phyloP scores from a whole-genome alignment of 2,329 filamentous ascomycete species.

The Colletotrichum camelliae region DNA sequence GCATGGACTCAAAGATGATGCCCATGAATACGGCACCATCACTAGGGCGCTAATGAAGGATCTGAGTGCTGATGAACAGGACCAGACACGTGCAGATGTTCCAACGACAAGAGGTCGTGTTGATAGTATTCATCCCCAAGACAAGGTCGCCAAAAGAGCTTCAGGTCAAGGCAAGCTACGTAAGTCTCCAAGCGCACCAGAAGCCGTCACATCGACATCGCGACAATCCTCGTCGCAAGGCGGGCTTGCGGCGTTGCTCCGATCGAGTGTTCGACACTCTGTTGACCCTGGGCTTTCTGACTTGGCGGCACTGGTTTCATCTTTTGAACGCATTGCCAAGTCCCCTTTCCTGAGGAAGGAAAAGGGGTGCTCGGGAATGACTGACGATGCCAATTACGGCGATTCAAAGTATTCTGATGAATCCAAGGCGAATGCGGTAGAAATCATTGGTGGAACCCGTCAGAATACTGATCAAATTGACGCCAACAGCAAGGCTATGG shows the following conservation, averaged over 20 bases:
- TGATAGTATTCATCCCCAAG: not conserved
- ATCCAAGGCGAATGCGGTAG: not conserved
- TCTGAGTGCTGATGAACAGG: not conserved
- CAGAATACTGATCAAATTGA: not conserved
- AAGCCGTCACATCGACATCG: not conserved
- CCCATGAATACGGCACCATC: not conserved
- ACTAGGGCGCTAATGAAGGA: not conserved
- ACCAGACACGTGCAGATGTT: not conserved
- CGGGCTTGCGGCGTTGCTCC: slow-evolving; percentile 1
- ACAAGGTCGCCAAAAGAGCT: not conserved
- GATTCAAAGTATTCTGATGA: not conserved
- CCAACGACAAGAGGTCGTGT: not conserved
- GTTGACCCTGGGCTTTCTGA: slow-evolving; percentile 31
- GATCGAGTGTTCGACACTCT: slow-evolving; percentile 5
- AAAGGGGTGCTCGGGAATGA: slow-evolving; percentile 3
- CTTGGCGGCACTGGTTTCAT: slow-evolving; percentile 32
- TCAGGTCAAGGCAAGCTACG: not conserved
- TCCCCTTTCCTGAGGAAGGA: slow-evolving; percentile 25
- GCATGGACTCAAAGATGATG: not conserved
- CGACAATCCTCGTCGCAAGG: not conserved
- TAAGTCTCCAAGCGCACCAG: not conserved
- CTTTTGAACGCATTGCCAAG: slow-evolving; percentile 30
- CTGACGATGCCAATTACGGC: not conserved
- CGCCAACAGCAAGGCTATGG: not conserved
- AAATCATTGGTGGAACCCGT: too few species aligned